Percentiles rank a stretch among this genome's conserved stretches.
Conservation (phyloP, 2,329 filamentous ascomycete species). For the Fusarium falciforme region DNA sequence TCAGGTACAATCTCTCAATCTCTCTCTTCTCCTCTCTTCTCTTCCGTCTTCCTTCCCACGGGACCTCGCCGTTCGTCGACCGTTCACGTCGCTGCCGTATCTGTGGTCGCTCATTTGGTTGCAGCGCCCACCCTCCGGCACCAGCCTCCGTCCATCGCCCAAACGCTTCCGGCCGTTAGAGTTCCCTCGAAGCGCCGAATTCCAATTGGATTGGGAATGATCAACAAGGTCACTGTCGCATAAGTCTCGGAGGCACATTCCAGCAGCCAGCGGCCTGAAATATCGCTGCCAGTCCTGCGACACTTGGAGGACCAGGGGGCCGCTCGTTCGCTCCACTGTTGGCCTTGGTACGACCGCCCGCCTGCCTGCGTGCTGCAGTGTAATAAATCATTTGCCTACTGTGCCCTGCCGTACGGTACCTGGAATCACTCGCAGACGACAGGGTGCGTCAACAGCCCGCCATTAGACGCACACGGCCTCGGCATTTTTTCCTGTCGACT, state of each 20-base stretch:
- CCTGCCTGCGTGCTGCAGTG: constrained; percentile 33
- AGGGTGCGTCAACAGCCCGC: constrained; percentile 30
- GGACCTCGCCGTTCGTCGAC: constrained; percentile 1
- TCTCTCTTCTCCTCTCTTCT: neutral
- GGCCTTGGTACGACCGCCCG: constrained; percentile 18
- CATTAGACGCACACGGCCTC: constrained; percentile 33
- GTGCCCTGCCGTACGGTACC: constrained; percentile 3
- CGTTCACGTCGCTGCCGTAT: constrained; percentile 19
- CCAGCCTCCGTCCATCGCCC: neutral
- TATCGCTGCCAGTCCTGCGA: constrained; percentile 28
- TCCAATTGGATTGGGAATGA: constrained; percentile 42
- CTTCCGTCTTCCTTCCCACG: constrained; percentile 7
- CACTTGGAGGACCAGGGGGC: constrained; percentile 30
- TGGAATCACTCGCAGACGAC: constrained; percentile 15
- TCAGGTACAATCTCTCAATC: constrained; percentile 8
- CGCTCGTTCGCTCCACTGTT: constrained; percentile 24
- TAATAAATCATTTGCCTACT: constrained; percentile 16
- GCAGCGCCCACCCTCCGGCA: constrained; percentile 8
- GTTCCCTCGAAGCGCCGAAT: constrained; percentile 16
- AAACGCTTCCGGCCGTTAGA: constrained; percentile 27
- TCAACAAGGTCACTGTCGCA: constrained; percentile 38
- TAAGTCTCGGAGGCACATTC: constrained; percentile 40
- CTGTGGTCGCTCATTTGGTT: constrained; percentile 25
- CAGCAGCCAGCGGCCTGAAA: constrained; percentile 28
- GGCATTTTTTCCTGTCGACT: constrained; percentile 25